phyloP scores from a whole-genome alignment of 164 flowering plant species.

The Houttuynia cordata region DNA sequence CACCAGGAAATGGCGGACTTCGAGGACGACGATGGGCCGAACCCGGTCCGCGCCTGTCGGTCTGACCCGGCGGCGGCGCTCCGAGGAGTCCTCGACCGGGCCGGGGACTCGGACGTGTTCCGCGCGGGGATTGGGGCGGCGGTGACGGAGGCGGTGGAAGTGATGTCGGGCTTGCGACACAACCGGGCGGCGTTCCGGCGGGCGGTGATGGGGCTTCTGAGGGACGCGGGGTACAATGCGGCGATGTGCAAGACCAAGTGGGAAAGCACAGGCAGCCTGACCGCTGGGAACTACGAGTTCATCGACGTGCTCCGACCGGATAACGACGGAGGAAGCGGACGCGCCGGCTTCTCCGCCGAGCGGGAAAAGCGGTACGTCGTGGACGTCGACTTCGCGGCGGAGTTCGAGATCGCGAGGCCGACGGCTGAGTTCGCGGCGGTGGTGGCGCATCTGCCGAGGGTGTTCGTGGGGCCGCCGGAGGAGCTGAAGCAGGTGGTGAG shows the following conservation, averaged over 20 bases:
- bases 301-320: constrained; percentile 29
- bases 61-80: constrained; percentile 1
- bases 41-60: not conserved
- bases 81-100: constrained; percentile 1
- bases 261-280: constrained; percentile 34
- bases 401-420: constrained; percentile 74
- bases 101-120: constrained; percentile 18
- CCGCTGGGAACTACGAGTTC: constrained; percentile 71
- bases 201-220: constrained; percentile 40
- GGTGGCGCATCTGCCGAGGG: constrained; percentile 28
- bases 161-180: constrained; percentile 10
- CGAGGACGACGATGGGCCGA: not conserved
- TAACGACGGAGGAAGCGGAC: not conserved
- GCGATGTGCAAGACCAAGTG: constrained; percentile 77
- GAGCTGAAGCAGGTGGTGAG: constrained; percentile 49
- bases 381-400: constrained; percentile 43
- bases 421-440: constrained; percentile 26
- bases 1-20: not conserved
- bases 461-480: constrained; percentile 46
- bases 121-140: constrained; percentile 15
- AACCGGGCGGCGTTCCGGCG: constrained; percentile 22
- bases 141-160: constrained; percentile 32
- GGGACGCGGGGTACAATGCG: constrained; percentile 59
- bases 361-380: constrained; percentile 33
- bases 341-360: not conserved